phyloP scores from a whole-genome alignment of 305 asterid species.

The Solanum hybrid region DNA sequence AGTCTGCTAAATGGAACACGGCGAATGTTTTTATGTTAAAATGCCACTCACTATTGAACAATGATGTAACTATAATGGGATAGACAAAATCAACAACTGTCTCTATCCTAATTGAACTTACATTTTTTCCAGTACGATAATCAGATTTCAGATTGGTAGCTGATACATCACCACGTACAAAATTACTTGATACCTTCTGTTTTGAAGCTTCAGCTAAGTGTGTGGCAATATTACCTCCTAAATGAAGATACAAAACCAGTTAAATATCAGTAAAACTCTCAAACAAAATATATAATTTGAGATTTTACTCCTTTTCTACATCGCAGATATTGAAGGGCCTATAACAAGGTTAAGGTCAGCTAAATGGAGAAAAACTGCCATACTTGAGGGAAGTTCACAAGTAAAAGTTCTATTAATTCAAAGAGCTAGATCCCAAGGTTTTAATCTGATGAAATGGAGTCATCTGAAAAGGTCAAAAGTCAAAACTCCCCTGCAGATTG shows the following conservation, averaged over 20 bases:
- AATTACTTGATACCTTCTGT: constrained; percentile 1
- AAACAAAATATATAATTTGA: not conserved
- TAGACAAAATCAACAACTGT: not conserved
- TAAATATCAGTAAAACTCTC: not conserved
- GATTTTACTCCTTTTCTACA: not conserved
- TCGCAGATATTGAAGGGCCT: not conserved
- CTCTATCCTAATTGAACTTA: not conserved
- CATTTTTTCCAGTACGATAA: constrained; percentile 3
- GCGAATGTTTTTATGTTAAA: not conserved
- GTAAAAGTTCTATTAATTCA: not conserved
- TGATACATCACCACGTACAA: constrained; percentile 1
- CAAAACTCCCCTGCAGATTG: not conserved
- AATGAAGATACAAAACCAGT: not conserved
- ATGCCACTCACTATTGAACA: not conserved
- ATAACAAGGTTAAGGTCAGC: not conserved
- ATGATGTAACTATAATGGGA: not conserved
- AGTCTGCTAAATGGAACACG: not conserved
- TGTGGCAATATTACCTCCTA: not conserved
- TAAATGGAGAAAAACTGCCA: not conserved
- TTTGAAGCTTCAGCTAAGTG: constrained; percentile 1
- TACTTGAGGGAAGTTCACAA: not conserved
- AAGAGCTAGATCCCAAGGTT: not conserved
- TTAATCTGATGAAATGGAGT: not conserved
- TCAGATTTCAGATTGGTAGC: constrained; percentile 3
- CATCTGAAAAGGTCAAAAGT: not conserved